Conservation (phyloP, 352 stramenopile genomes). For the Phytophthora boehmeriae region DNA sequence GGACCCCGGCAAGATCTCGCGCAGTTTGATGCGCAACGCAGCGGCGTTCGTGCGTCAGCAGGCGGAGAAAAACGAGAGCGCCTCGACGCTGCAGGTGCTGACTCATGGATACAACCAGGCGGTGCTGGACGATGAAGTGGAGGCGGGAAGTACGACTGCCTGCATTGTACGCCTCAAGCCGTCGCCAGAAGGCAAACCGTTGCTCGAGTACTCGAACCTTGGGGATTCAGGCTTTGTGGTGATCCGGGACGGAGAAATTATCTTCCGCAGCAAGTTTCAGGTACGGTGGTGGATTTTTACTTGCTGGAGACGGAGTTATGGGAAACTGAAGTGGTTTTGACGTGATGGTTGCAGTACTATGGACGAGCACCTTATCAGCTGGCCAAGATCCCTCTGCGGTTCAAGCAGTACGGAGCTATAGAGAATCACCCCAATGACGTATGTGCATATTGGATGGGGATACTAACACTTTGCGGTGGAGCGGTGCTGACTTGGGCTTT, state of each 20-base stretch:
- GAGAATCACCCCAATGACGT: slow-evolving; percentile 80
- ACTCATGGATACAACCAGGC: slow-evolving; percentile 63
- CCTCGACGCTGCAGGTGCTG: slow-evolving; percentile 63
- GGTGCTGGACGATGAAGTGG: slow-evolving; percentile 67
- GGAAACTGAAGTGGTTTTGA: slow-evolving; percentile 1
- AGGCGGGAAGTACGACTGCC: slow-evolving; percentile 77
- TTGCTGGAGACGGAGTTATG: not conserved
- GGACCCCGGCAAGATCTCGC: slow-evolving; percentile 77
- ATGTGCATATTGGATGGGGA: slow-evolving; percentile 14
- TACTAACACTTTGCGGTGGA: not conserved
- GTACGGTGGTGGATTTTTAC: slow-evolving; percentile 9
- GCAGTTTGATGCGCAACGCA: slow-evolving; percentile 77
- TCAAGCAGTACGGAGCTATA: slow-evolving; percentile 79
- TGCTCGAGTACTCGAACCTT: slow-evolving; percentile 84
- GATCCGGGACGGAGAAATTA: slow-evolving; percentile 62
- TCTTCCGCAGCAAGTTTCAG: slow-evolving; percentile 83
- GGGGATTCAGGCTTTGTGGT: slow-evolving; percentile 80
- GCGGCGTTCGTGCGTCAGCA: slow-evolving; percentile 49
- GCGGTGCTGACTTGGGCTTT: slow-evolving; percentile 1
- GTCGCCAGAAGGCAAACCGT: slow-evolving; percentile 39
- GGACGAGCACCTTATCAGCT: slow-evolving; percentile 78
- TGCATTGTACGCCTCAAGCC: slow-evolving; percentile 76
- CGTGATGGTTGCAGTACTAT: slow-evolving; percentile 49
- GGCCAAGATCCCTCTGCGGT: slow-evolving; percentile 75
- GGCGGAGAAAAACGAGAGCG: slow-evolving; percentile 26